Conservation (phyloP, 257 asterid genomes). For the Echites panduratus region DNA sequence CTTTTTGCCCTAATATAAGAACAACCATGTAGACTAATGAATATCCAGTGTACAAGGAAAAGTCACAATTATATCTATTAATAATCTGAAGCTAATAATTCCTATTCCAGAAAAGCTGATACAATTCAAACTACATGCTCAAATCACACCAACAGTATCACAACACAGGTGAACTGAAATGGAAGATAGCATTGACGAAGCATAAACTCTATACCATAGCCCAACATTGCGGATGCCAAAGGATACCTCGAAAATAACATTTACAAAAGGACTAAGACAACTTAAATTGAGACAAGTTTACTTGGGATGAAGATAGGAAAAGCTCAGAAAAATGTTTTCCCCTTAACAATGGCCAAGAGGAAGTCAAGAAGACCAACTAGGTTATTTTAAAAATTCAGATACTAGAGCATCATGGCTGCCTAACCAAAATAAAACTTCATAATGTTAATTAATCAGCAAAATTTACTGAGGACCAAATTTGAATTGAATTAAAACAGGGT, state of each 20-base stretch:
- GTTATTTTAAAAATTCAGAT: background rate
- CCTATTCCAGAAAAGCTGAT: background rate
- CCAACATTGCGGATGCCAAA: background rate
- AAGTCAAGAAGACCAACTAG: background rate
- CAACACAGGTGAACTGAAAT: background rate
- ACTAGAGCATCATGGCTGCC: background rate
- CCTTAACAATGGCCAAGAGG: background rate
- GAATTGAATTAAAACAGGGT: background rate
- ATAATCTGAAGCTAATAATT: background rate
- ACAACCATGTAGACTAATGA: too few species aligned
- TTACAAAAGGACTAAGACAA: background rate
- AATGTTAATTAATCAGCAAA: background rate
- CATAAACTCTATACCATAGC: background rate
- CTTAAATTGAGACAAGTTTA: background rate
- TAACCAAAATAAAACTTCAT: background rate
- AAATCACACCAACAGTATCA: background rate
- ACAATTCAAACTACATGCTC: background rate
- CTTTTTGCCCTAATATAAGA: constrained; percentile 37
- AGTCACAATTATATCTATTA: too few species aligned
- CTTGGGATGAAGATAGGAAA: background rate
- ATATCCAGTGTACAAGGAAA: too few species aligned
- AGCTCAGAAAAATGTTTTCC: background rate
- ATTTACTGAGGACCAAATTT: background rate
- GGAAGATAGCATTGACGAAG: background rate
- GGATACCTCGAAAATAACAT: background rate